phyloP scores from a whole-genome alignment of 169 alveolate species.

The Plasmodium reichenowi region DNA sequence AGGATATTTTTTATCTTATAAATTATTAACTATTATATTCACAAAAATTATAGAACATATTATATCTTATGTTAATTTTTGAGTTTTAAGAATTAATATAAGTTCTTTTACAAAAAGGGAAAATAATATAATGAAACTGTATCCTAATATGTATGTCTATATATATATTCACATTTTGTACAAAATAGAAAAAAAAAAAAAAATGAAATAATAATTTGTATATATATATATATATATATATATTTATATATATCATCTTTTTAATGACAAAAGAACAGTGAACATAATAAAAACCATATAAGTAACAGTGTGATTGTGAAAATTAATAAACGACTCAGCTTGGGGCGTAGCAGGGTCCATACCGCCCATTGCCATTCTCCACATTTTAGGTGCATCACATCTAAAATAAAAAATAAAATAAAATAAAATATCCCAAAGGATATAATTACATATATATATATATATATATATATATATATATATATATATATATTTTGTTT shows the following conservation, averaged over 20 bases:
- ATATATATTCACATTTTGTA: not conserved
- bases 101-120: not conserved
- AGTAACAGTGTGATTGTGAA: slow-evolving; percentile 90
- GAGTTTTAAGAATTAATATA: too few relatives aligned
- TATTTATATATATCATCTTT: slow-evolving; percentile 75
- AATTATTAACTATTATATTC: too few relatives aligned
- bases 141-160: not conserved
- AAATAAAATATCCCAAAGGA: slow-evolving; percentile 1
- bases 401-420: slow-evolving; percentile 61
- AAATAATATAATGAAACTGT: slow-evolving; percentile 1
- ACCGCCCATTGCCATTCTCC: slow-evolving; percentile 90
- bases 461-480: slow-evolving; percentile 6
- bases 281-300: slow-evolving; percentile 88
- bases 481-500: not conserved
- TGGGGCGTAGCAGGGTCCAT: slow-evolving; percentile 90
- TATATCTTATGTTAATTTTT: too few relatives aligned
- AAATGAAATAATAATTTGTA: not conserved
- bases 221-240: too few relatives aligned
- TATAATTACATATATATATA: slow-evolving; percentile 2
- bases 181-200: slow-evolving; percentile 22
- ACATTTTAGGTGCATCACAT: slow-evolving; percentile 88
- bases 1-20: too few relatives aligned
- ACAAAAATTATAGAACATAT: too few relatives aligned
- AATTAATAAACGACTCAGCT: slow-evolving; percentile 88
- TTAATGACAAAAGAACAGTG: slow-evolving; percentile 84